Base-by-base conservation (phyloP, 2,329 filamentous ascomycete species). In the Zasmidium citrigriseum region DNA sequence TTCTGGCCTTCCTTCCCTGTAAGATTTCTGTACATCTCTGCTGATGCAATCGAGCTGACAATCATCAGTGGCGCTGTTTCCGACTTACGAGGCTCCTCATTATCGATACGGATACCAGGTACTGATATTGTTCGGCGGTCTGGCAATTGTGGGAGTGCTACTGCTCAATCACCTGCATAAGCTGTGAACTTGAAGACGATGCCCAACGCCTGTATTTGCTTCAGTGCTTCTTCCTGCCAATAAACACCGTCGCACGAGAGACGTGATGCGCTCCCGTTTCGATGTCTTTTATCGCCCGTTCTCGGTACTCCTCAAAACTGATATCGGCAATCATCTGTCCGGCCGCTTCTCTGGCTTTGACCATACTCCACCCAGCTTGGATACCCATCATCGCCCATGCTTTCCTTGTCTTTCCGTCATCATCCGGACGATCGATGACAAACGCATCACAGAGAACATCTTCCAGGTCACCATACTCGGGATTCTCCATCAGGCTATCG, bases 41-140 rank as follows among this genome's bases (percentile, higher is more conserved):
- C 14, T 14, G 27, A 14, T 10, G 11, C 21, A 29, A 29, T 7
- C 27, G 14, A 14, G 27, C 27, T 29, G 27, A 29, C 27, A 14
- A 14, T 7, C 7, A 45, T n/a, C 52, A 34, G 52, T 64, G 25
- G 59, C 49, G 0, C 27, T 57, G 11, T 64, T 62, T 12, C 59
- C 59, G 24, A 64, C 62, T 4, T 62, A 64, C 24, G 59, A 64
- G 47, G 62, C 62, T 16, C 59, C 62, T 2, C 53, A 56, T 11
- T 60, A 60, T 23, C 48, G 58, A 18, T 62, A 64, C 51, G 61
- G 61, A 11, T 61, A 58, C 20, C 62, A 62, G 46, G 56, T 62
- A 1, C 23, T 62, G 45, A 59, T 62, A 22, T 25, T 62, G 59
- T 62, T 62, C 10, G 53, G 56, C 23, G 54, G 54, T 1, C 20